Evolutionary conservation across 2,329 filamentous ascomycete genomes (phyloP).

Genomic region (Aspergillus floridensis): DNA sequence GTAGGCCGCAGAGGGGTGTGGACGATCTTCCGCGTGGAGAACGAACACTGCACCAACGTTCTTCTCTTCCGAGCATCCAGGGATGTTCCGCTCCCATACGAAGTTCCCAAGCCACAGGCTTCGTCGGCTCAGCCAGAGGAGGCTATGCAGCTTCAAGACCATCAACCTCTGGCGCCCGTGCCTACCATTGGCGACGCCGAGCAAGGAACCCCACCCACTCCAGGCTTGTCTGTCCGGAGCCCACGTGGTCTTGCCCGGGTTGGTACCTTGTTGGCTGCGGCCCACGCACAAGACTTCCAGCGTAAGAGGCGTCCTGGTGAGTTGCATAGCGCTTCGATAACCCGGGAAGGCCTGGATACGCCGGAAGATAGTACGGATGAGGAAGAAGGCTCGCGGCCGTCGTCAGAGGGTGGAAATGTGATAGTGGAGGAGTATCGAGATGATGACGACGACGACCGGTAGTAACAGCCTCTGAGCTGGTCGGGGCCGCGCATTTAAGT

Average conservation of each 20-base stretch:
- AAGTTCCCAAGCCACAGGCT: slow-evolving; percentile 35
- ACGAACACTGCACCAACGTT: slow-evolving; percentile 94
- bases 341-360: slow-evolving; percentile 31
- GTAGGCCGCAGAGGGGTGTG: slow-evolving; percentile 83
- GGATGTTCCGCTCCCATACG: slow-evolving; percentile 83
- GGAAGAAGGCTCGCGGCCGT: slow-evolving; percentile 25
- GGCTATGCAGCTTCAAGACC: slow-evolving; percentile 28
- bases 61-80: slow-evolving; percentile 83
- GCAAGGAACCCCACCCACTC: slow-evolving; percentile 25
- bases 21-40: slow-evolving; percentile 92
- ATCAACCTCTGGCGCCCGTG: slow-evolving; percentile 19
- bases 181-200: slow-evolving; percentile 28
- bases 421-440: slow-evolving; percentile 16
- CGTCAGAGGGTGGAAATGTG: slow-evolving; percentile 13
- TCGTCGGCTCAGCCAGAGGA: slow-evolving; percentile 17
- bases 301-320: slow-evolving; percentile 62
- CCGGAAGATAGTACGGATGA: slow-evolving; percentile 41
- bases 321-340: slow-evolving; percentile 35
- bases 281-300: slow-evolving; percentile 90
- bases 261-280: slow-evolving; percentile 71
- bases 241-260: slow-evolving; percentile 48
- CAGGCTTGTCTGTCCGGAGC: slow-evolving; percentile 26
- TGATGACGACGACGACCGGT: slow-evolving; percentile 6
- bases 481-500: neutral
- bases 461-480: neutral